Percentiles rank a stretch among this genome's conserved stretches.
These are phyloP conservation scores for Prunus kanzakura DNA, from an alignment of 306 rosid species.

Conservation along the genomic window DNA sequence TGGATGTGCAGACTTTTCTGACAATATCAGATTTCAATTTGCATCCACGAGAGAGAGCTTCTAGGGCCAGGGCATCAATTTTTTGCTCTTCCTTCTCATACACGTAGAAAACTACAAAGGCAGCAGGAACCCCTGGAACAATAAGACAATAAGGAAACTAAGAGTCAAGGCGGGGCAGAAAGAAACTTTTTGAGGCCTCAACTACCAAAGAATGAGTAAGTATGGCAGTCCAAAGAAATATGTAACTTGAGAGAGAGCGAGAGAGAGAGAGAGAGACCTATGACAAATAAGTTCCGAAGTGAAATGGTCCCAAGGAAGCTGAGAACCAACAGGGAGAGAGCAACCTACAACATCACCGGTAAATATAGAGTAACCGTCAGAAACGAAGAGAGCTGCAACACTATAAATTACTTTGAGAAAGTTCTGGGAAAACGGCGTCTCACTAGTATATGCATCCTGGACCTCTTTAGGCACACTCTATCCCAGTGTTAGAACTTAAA, in stretches of 20 bases:
- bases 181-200: not conserved
- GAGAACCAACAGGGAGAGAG: slow-evolving; percentile 55
- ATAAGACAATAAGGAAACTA: slow-evolving; percentile 5
- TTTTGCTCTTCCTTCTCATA: slow-evolving; percentile 82
- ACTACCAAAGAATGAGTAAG: not conserved
- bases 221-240: not conserved
- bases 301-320: slow-evolving; percentile 76
- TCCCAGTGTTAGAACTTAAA: not conserved
- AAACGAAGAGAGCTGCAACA: not conserved
- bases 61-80: slow-evolving; percentile 53
- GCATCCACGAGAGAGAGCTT: slow-evolving; percentile 45
- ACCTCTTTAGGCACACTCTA: not conserved
- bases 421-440: not conserved
- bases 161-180: not conserved
- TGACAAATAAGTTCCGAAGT: slow-evolving; percentile 51
- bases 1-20: slow-evolving; percentile 45
- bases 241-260: not conserved
- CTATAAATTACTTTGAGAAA: not conserved
- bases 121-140: slow-evolving; percentile 58
- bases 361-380: not conserved
- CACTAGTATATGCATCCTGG: not conserved
- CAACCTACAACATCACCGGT: slow-evolving; percentile 41
- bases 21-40: slow-evolving; percentile 53
- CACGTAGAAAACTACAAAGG: slow-evolving; percentile 58
- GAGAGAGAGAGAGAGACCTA: slow-evolving; percentile 47